Evolutionary conservation across 768 basidiomycete species (phyloP), one percentile per base, ranked within the genome.

Genomic region (Pleurotus ostreatus): DNA sequence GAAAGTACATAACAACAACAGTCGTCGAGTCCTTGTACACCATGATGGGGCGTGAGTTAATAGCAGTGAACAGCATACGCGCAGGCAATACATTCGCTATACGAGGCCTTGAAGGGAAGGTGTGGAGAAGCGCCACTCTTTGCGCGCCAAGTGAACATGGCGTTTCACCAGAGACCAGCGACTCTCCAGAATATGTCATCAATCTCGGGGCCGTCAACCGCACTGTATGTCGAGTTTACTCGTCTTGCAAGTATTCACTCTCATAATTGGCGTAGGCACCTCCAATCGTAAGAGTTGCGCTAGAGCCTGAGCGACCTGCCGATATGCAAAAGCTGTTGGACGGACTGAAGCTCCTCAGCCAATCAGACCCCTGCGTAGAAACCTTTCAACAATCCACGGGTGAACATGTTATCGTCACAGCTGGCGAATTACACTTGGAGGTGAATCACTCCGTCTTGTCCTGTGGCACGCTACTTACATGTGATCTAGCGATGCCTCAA

Each of bases 1-100:
- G 68, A 12, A 83, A 81, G 59, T 80, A 89, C 64, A 62, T 94
- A 43, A 66, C 79, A 20, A 71, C 74, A 7, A 78, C 86, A 20
- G 76, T 74, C n/a, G 82, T 95, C 12, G 81, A 85, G 56, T 86
- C 84, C 5, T 70, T 99, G 51, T 99, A 98, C 70, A 82, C 89
- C 48, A 98, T 99, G 93, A 98, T 99, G 97, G 97, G 97, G 2
- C 75, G 92, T 43, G 95, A 98, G 65, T 78, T 99, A n/a, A 85
- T 92, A 0, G 78, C 86, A 0, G 92, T 96, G 2, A 77, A 89
- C 18, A 77, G 76, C 58, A 94, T 98, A 1, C 81, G 81, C 26
- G 94, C 97, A 1, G 97, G 97, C 6, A 95, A 96, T 66, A 90
- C 95, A 4, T 98, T 98, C 61, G 97, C 95, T 2, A 84, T 98